Evolutionary conservation across 1,284 basidiomycete genomes (phyloP).

Genomic region (Naganishia liquefaciens): DNA sequence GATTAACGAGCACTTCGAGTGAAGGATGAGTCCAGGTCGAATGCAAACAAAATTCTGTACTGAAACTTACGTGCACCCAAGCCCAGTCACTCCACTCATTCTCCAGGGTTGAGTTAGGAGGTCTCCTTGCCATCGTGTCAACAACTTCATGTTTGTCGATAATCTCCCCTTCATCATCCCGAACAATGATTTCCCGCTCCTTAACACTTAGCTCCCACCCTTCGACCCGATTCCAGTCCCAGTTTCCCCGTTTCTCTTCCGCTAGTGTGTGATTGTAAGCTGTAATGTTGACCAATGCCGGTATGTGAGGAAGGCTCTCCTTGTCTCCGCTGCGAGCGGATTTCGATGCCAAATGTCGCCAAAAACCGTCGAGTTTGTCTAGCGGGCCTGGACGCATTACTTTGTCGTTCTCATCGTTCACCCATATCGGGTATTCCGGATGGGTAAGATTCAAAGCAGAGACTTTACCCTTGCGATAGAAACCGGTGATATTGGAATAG

Average conservation of each 20-base stretch:
- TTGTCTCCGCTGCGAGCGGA: neutral
- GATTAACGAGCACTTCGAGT: constrained; percentile 15
- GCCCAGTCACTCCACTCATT: constrained; percentile 39
- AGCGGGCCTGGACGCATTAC: neutral
- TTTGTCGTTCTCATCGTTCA: neutral
- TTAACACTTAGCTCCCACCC: constrained; percentile 49
- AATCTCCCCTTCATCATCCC: constrained; percentile 16
- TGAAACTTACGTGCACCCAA: constrained; percentile 40
- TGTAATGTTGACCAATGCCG: constrained; percentile 26
- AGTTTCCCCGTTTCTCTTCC: constrained; percentile 42
- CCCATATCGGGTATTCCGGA: constrained; percentile 14
- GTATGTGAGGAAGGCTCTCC: neutral
- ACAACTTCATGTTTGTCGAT: constrained; percentile 5
- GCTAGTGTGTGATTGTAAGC: constrained; percentile 45
- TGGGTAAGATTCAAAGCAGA: constrained; percentile 42
- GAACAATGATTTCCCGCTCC: constrained; percentile 40
- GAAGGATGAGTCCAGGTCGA: neutral
- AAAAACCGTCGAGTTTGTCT: neutral
- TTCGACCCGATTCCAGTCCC: constrained; percentile 42
- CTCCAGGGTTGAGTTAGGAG: no score
- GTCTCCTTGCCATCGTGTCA: neutral
- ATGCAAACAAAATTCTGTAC: neutral
- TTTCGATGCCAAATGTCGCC: neutral
- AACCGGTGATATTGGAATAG: constrained; percentile 50
- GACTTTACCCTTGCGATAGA: constrained; percentile 45